Evolutionary conservation across 1,284 basidiomycete species (phyloP).

Genomic region (Boletus semigastroideus): DNA sequence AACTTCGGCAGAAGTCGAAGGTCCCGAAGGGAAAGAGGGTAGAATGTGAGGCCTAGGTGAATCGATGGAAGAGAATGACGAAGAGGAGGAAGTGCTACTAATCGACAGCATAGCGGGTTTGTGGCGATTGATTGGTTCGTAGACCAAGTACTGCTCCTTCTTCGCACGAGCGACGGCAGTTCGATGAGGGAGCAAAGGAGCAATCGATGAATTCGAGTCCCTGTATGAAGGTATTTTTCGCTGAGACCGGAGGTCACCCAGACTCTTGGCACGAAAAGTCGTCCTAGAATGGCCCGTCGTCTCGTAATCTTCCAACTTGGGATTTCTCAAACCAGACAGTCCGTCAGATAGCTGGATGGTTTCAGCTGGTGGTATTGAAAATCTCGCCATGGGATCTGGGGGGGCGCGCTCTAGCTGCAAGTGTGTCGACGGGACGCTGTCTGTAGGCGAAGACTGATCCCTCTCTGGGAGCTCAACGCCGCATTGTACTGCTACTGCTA

Average conservation of each 20-base stretch:
- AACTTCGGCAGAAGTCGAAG: constrained; percentile 63
- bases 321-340: constrained; percentile 12
- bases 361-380: constrained; percentile 17
- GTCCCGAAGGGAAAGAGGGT: constrained; percentile 66
- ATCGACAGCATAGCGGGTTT: constrained; percentile 49
- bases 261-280: constrained; percentile 49
- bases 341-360: constrained; percentile 9
- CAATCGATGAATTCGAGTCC: constrained; percentile 32
- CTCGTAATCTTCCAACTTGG: constrained; percentile 22
- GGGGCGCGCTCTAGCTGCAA: constrained; percentile 16
- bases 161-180: constrained; percentile 27
- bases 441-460: constrained; percentile 40
- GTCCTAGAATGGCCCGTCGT: constrained; percentile 30
- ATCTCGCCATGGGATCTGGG: constrained; percentile 15
- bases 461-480: constrained; percentile 73
- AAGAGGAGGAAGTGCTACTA: constrained; percentile 66
- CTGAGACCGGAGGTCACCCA: constrained; percentile 50
- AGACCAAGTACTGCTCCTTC: constrained; percentile 34
- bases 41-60: constrained; percentile 43
- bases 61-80: constrained; percentile 52
- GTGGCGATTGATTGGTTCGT: constrained; percentile 38
- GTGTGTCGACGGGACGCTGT: constrained; percentile 35
- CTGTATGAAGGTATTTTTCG: constrained; percentile 28
- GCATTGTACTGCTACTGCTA: constrained; percentile 75
- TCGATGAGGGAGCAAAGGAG: constrained; percentile 37